phyloP scores from a whole-genome alignment of 169 alveolate species.

The Plasmodium billcollinsi region DNA sequence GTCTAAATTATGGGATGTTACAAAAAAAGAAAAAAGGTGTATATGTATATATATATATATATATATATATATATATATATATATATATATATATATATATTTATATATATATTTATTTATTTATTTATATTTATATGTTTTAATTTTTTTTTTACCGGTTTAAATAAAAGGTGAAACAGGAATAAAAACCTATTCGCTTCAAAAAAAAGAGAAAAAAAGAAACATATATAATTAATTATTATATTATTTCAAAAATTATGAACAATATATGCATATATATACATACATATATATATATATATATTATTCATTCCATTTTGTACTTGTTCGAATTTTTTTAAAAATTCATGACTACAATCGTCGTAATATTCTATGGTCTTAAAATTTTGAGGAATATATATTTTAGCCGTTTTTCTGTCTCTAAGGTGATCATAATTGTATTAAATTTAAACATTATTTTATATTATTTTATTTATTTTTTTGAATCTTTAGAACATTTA shows the following conservation, averaged over 20 bases:
- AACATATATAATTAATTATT: too few relatives aligned
- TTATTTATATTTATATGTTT: neutral
- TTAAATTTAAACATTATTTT: neutral
- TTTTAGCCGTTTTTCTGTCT: slow-evolving; percentile 51
- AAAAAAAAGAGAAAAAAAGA: slow-evolving; percentile 10
- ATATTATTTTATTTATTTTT: neutral
- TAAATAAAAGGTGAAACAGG: slow-evolving; percentile 40
- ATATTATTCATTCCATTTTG: too few relatives aligned
- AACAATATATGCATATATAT: neutral
- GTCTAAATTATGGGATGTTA: slow-evolving; percentile 5
- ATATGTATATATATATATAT: slow-evolving; percentile 2
- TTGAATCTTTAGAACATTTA: neutral
- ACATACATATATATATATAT: neutral
- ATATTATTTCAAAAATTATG: neutral
- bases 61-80: neutral
- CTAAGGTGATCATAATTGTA: slow-evolving; percentile 12
- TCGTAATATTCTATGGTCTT: slow-evolving; percentile 66
- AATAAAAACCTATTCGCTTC: slow-evolving; percentile 60
- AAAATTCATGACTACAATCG: slow-evolving; percentile 27
- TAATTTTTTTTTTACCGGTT: slow-evolving; percentile 36
- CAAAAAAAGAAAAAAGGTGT: neutral
- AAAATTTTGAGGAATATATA: slow-evolving; percentile 45
- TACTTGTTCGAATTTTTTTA: slow-evolving; percentile 37
- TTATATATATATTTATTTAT: too few relatives aligned
- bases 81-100: too few relatives aligned